Percentiles rank a stretch among this genome's conserved stretches.
phyloP scores from a whole-genome alignment of 805 yeast genomes.

The Saccharomycopsis lassenensis region DNA sequence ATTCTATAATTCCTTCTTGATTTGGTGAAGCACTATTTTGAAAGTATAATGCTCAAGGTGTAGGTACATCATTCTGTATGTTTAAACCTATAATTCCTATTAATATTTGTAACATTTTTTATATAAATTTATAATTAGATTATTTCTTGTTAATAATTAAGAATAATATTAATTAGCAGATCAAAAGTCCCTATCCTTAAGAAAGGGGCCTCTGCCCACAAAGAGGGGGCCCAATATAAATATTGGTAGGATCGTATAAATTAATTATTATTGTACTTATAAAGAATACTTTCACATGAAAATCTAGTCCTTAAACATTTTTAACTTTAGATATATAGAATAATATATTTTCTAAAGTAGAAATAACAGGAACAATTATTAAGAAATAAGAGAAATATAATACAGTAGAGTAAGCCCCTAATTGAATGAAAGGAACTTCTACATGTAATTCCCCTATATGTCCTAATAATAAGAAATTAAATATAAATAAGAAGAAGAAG shows the following conservation, averaged over 20 bases:
- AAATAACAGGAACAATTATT: conserved; percentile 18
- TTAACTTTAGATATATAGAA: conserved; percentile 12
- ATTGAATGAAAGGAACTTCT: conserved; percentile 19
- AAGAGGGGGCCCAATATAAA: too few species aligned
- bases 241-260: too few species aligned
- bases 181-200: too few species aligned
- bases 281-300: too few species aligned
- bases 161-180: too few species aligned
- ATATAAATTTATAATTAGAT: too few species aligned
- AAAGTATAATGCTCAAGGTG: conserved; percentile 21
- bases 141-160: too few species aligned
- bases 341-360: conserved; percentile 20
- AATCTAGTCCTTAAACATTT: conserved; percentile 4
- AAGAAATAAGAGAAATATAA: conserved; percentile 19
- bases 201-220: too few species aligned
- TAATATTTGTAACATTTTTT: background rate
- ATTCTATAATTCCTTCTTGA: conserved; percentile 19
- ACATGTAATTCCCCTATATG: conserved; percentile 21
- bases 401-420: conserved; percentile 17
- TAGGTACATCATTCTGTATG: conserved; percentile 21
- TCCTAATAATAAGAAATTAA: conserved; percentile 20
- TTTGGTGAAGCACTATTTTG: conserved; percentile 21
- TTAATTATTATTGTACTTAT: too few species aligned
- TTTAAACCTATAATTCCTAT: background rate
- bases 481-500: conserved; percentile 17